phyloP scores from a whole-genome alignment of 2,329 filamentous ascomycete genomes.

The Podosphaera aphanis region DNA sequence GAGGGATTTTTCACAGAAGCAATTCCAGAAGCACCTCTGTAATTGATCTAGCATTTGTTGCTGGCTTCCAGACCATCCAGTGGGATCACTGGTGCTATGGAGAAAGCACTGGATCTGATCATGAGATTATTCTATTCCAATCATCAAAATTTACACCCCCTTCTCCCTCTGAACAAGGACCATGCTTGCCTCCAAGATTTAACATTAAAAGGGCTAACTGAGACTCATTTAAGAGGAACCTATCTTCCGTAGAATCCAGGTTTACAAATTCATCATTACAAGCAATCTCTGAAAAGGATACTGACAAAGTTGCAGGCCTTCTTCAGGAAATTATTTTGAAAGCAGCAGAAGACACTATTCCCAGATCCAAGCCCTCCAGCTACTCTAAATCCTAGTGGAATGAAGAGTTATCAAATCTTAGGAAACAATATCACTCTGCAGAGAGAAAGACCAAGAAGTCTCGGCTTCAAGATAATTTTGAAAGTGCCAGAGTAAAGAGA shows the following conservation, averaged over 20 bases:
- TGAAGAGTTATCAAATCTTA: too few species aligned
- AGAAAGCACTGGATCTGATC: not conserved
- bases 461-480: too few species aligned
- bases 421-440: too few species aligned
- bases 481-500: too few species aligned
- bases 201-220: not conserved
- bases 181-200: not conserved
- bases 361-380: too few species aligned
- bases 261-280: not conserved
- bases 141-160: not conserved
- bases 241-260: not conserved
- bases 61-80: not conserved
- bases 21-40: not conserved
- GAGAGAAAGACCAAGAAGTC: too few species aligned
- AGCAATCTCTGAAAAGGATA: too few species aligned
- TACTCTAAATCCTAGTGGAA: too few species aligned
- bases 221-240: not conserved
- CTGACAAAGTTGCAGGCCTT: too few species aligned
- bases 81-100: not conserved
- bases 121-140: not conserved
- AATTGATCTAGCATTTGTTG: not conserved
- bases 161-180: not conserved
- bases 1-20: not conserved
- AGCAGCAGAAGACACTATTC: too few species aligned
- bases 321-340: too few species aligned